A percentile compares a stretch with the other conserved stretches of the same genome.
phyloP scores from a whole-genome alignment of 202 grass and related monocot genomes.

The Setaria italica region DNA sequence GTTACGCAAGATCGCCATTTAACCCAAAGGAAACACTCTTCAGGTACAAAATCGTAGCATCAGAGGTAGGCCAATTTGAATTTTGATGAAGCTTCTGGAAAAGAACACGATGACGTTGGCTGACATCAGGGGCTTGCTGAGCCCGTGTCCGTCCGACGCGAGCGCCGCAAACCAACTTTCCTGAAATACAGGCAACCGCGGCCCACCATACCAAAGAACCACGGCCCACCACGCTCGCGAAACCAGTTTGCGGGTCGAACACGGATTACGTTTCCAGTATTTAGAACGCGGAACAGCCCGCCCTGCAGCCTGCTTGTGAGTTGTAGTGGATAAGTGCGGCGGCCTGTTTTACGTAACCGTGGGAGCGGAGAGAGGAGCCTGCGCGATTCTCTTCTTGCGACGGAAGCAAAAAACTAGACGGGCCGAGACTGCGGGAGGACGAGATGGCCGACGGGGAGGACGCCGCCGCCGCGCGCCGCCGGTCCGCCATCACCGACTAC shows the following conservation, averaged over 20 bases:
- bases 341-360: conserved; percentile 32
- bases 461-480: conserved; percentile 58
- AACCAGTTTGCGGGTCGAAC: neutral
- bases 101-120: no score
- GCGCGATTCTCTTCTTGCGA: conserved; percentile 53
- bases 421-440: neutral
- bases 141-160: no score
- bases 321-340: neutral
- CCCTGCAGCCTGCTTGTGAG: neutral
- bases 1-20: no score
- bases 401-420: conserved; percentile 45
- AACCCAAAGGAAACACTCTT: no score
- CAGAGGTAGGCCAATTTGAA: no score
- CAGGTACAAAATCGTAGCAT: no score
- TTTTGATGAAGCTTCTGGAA: no score
- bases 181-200: neutral
- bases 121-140: no score
- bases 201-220: neutral
- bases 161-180: no score
- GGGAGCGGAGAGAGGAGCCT: neutral
- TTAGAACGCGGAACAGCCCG: neutral
- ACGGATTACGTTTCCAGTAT: neutral
- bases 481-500: conserved; percentile 64
- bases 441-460: conserved; percentile 77
- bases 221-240: neutral